A percentile compares a stretch with the other conserved stretches of the same genome.
phyloP scores from a whole-genome alignment of 805 yeast species.

The Schwanniomyces pseudopolymorphus region DNA sequence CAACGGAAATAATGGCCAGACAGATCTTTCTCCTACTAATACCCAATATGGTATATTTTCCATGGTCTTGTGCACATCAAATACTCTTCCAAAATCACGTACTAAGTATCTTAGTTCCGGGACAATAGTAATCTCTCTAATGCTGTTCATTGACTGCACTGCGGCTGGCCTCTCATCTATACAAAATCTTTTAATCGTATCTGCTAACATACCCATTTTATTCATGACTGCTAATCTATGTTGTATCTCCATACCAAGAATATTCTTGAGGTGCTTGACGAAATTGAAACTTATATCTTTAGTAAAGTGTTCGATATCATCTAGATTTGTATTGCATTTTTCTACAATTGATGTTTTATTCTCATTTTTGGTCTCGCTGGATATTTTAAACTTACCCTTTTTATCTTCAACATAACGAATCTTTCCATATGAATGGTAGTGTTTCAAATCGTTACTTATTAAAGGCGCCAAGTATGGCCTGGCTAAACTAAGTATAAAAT shows the following conservation, averaged over 20 bases:
- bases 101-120: conserved; percentile 78
- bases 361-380: conserved; percentile 4
- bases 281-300: conserved; percentile 33
- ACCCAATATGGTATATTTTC: conserved; percentile 89
- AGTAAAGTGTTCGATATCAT: conserved; percentile 30
- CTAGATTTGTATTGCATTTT: conserved; percentile 31
- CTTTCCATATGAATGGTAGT: conserved; percentile 47
- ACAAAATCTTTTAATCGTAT: conserved; percentile 68
- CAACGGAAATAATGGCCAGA: conserved; percentile 87
- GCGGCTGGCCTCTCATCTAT: conserved; percentile 79
- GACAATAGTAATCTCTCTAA: conserved; percentile 82
- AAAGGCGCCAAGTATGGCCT: conserved; percentile 93
- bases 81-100: conserved; percentile 68
- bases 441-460: conserved; percentile 78
- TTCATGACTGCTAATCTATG: conserved; percentile 82
- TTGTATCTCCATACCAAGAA: conserved; percentile 74
- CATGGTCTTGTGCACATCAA: conserved; percentile 68
- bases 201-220: conserved; percentile 71
- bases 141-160: conserved; percentile 61
- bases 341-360: conserved; percentile 22
- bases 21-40: conserved; percentile 83
- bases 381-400: conserved; percentile 5
- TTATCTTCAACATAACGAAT: conserved; percentile 15
- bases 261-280: conserved; percentile 43
- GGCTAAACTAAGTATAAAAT: conserved; percentile 86